Conservation (phyloP, 345 rosid species). For the Aethionema arabicum region DNA sequence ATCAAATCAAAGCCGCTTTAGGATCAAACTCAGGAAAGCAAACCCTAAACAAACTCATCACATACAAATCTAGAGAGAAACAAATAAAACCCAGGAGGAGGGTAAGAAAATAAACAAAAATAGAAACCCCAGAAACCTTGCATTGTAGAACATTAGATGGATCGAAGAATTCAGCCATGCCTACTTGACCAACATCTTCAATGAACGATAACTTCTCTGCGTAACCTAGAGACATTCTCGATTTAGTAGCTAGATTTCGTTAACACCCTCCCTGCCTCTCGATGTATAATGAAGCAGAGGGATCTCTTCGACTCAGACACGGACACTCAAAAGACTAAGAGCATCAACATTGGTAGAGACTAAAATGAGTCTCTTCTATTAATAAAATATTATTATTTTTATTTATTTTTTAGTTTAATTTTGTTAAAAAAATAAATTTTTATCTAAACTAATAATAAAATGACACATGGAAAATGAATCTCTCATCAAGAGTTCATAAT, state of each 20-base stretch:
- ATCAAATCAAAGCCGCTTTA: neutral
- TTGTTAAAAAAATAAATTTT: no score
- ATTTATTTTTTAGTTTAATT: no score
- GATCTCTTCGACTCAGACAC: conserved; percentile 23
- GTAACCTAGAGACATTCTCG: conserved; percentile 88
- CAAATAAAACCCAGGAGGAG: conserved; percentile 18
- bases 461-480: no score
- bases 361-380: no score
- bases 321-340: conserved; percentile 10
- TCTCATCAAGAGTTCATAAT: no score
- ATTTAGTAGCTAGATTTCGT: conserved; percentile 7
- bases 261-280: conserved; percentile 28
- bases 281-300: conserved; percentile 23
- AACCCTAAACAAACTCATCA: neutral
- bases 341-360: no score
- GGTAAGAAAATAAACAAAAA: neutral
- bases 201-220: conserved; percentile 98
- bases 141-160: conserved; percentile 64
- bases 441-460: no score
- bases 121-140: conserved; percentile 48
- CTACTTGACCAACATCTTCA: conserved; percentile 98
- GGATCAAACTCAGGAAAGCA: conserved; percentile 11
- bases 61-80: conserved; percentile 15
- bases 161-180: conserved; percentile 94
- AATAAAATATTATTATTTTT: no score